Evolutionary conservation across 176 grass and related monocot species (phyloP), one percentile per base, ranked within the genome.

Genomic region (Tillandsia fasciculata): DNA sequence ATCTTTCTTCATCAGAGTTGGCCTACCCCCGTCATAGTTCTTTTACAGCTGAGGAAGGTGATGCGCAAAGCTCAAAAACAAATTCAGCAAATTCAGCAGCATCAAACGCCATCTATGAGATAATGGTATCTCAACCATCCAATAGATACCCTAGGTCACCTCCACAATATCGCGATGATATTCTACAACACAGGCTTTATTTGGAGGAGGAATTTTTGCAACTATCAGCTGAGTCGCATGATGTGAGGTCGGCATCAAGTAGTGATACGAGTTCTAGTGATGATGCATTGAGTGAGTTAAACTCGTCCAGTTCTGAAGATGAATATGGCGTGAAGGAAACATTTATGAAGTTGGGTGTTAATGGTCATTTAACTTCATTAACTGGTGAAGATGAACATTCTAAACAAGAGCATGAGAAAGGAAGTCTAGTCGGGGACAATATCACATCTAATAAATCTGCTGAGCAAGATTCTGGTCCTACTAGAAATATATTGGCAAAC

Each of bases 81-180:
- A 74, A 83, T 75, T 73, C 70, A 67, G 65, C 74, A 66, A 74
- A 83, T 72, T 73, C 72, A 67, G 65, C 74, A 76, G 26, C 80
- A 28, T 80, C 78, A 53, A 49, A 68, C 53, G 49, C 66, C 33
- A 83, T 83, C 42, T 76, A 77, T 26, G 65, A 78, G 67, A 69
- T 88, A 51, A 88, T 90, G 24, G 82, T 85, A 74, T 73, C 87
- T 63, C 87, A 28, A 71, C 63, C 64, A 80, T 69, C 77, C 50
- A 76, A 67, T 58, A 48, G 29, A 73, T 76, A 84, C 82, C 50
- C 71, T 68, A 81, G 73, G 15, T 87, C 89, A 81, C 89, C 89
- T 53, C 94, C 94, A 8, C 86, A 99, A 77, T 99, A 80, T 75
- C 88, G 81, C 78, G 87, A 93, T 57, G 89, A 99, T 65, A 83